Base-by-base conservation (phyloP, 2,329 filamentous ascomycete species). In the Dactylonectria estremocensis region DNA sequence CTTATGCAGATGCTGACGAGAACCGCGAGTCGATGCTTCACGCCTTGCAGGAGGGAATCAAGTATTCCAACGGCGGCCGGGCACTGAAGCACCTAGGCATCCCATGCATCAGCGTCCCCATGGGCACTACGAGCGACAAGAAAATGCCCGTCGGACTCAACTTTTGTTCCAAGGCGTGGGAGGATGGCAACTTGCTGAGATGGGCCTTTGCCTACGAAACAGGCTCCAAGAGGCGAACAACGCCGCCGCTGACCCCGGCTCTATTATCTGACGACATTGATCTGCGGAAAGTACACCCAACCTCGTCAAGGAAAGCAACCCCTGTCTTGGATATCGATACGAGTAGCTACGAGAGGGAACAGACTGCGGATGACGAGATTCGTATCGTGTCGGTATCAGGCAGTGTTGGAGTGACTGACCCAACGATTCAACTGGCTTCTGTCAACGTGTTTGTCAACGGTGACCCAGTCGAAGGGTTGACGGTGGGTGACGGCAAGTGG, bases 191-290 rank as follows among this genome's bases (percentile, higher is more conserved):
- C 2, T 24, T 67, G 8, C 35, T 67, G 3, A 18, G 45, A 16
- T 67, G 40, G 7, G 65, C 65, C 2, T 55, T 50, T 46, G 65
- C 65, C 6, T 67, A 56, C 22, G 60, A 63, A 31, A 22, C 24
- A 3, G 48, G 22, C 24, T 50, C 48, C 2, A 14, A 28, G n/a
- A 48, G 9, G 28, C 48, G 48, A n/a, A 50, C 24, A 13, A n/a
- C 22, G 10, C 48, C 48, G 5, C 48, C 48, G 2, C 24, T 31
- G 6, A 31, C 48, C 28, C 48, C 48, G 9, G 14, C 48, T 3
- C 11, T 50, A 3, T 14, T 22, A 7, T 22, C 48, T 11, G 48
- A 52, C 9, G 14, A 52, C 5, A 52, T 52, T 4, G 16, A 16
- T n/a, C 7, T 52, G 18, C 13, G 24, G 2, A n/a, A 16, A 2